Conservation (phyloP, 2,329 filamentous ascomycete genomes). For the Ascochyta pisi region DNA sequence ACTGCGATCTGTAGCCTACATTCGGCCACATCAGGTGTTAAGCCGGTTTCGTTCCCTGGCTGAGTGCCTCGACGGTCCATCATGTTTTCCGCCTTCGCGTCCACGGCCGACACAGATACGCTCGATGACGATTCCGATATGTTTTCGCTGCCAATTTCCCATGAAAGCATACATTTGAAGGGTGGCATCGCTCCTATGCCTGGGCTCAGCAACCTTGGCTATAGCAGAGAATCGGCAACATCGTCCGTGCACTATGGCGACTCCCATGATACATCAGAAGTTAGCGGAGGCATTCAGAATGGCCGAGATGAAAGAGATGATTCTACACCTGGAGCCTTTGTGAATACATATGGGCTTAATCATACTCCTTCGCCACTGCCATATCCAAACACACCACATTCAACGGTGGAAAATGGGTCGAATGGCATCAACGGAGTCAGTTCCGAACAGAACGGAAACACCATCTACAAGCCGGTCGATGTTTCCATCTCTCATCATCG, state of each 20-base stretch:
- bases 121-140: constrained; percentile 46
- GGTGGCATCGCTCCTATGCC: constrained; percentile 38
- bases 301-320: constrained; percentile 41
- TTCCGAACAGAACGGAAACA: constrained; percentile 21
- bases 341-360: constrained; percentile 36
- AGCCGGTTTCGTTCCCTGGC: constrained; percentile 29
- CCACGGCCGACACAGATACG: constrained; percentile 41
- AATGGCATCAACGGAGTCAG: constrained; percentile 13
- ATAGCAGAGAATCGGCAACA: constrained; percentile 48
- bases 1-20: constrained; percentile 30
- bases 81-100: constrained; percentile 47
- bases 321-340: constrained; percentile 39
- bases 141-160: constrained; percentile 45
- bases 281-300: constrained; percentile 41
- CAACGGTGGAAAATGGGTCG: constrained; percentile 24
- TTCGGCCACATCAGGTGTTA: constrained; percentile 38
- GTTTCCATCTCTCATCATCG: constrained; percentile 13
- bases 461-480: constrained; percentile 19
- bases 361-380: constrained; percentile 40
- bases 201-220: constrained; percentile 47
- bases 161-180: constrained; percentile 46
- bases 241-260: constrained; percentile 51
- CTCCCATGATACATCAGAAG: constrained; percentile 46
- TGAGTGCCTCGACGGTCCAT: constrained; percentile 21
- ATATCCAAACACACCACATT: constrained; percentile 34